Conservation (phyloP, 176 grass and related monocot genomes). For the Hordeum marinum region DNA sequence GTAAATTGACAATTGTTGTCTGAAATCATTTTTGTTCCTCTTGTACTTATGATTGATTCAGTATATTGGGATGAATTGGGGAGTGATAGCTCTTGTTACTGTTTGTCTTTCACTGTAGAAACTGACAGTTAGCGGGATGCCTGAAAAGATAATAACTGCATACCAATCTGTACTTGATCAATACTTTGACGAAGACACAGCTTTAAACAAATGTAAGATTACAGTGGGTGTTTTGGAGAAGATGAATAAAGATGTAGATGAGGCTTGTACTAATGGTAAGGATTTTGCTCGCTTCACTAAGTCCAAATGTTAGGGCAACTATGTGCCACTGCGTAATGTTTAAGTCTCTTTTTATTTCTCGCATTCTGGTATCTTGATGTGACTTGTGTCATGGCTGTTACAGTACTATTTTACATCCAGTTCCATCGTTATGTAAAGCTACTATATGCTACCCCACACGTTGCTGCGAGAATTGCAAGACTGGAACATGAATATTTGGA, state of each 20-base stretch:
- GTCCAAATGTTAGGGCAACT: not conserved
- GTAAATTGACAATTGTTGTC: conserved; percentile 46
- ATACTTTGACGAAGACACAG: conserved; percentile 67
- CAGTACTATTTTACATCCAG: not conserved
- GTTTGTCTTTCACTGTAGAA: conserved; percentile 54
- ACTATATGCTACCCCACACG: too few species aligned
- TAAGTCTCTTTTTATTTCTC: not conserved
- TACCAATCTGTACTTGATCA: conserved; percentile 74
- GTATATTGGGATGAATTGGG: conserved; percentile 24
- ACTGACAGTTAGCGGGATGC: conserved; percentile 83
- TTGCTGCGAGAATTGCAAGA: too few species aligned
- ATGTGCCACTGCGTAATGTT: not conserved
- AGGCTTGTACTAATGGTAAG: conserved; percentile 67
- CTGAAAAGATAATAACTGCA: conserved; percentile 87
- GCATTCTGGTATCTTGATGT: not conserved
- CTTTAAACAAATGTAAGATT: conserved; percentile 70
- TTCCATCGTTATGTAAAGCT: conserved; percentile 7
- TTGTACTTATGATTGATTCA: conserved; percentile 11
- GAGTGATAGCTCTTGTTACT: conserved; percentile 23
- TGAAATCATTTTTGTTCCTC: conserved; percentile 18
- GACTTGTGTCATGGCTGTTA: not conserved
- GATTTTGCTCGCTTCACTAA: conserved; percentile 20
- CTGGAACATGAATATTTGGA: too few species aligned
- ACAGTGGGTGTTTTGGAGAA: conserved; percentile 55
- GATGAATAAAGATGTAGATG: conserved; percentile 63